Base-by-base conservation (phyloP, 1,284 basidiomycete genomes). In the Papiliotrema nemorosa region DNA sequence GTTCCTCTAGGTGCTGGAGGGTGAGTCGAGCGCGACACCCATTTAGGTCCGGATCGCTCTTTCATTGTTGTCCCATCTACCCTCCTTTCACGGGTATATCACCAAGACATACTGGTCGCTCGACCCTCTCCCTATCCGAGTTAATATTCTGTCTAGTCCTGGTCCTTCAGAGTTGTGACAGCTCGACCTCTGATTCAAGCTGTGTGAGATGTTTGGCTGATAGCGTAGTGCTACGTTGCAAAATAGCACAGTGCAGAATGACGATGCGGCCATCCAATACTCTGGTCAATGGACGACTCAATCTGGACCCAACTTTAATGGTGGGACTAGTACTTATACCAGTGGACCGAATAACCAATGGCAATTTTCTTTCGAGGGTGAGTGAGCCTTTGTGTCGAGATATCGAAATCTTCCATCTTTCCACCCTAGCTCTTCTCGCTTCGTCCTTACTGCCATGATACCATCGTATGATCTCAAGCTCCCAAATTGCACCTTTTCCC, bases 211-310 rank as follows among this genome's bases (percentile, higher is more conserved):
- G n/a, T 22, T 20, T 3, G 10, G 50, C 44, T 35, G 24, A 34
- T 37, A 31, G 5, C n/a, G 35, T n/a, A 74, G 72, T 1, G 58
- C 66, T 7, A 58, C 66, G 4, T 37, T 70, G 33, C 63, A 59
- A 16, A 75, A 73, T 52, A 66, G 61, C 3, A 75, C 71, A 0
- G 50, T 76, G 7, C 66, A 75, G 49, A 65, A 75, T 49, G 49
- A 61, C n/a, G 44, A 45, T 29, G 16, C 55, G 18, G 47, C 46
- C 13, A 55, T 73, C 44, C 58, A 58, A 25, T 77, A 69, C 58
- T 58, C 50, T 3, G 74, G 71, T 7, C 37, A 49, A 3, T 76
- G 74, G 74, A 66, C 69, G 3, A 64, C 65, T 53, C 64, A 77
- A 56, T 54, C 63, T 24, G 60, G 67, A 20, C 49, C 61, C 34